Conservation (phyloP, 352 stramenopile genomes). For the Globisporangium megalacanthum region DNA sequence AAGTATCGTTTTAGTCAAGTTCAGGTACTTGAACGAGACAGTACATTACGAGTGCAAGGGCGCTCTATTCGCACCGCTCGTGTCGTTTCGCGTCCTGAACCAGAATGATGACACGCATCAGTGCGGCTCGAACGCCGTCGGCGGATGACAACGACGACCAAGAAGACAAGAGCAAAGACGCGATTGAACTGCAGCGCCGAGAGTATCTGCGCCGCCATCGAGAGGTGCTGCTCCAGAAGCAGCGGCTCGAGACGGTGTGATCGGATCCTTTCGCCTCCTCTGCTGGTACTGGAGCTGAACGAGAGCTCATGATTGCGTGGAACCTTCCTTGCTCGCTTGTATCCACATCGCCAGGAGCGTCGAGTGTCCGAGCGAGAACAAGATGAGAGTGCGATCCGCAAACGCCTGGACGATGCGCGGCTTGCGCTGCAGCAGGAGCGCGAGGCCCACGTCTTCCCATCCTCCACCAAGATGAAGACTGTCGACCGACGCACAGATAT, state of each 20-base stretch:
- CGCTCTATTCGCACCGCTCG: background rate
- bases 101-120: background rate
- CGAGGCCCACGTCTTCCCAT: background rate
- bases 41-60: no score
- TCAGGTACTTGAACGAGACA: no score
- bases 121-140: no score
- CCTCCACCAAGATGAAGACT: background rate
- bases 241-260: constrained; percentile 50
- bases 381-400: constrained; percentile 23
- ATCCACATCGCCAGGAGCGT: constrained; percentile 18
- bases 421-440: constrained; percentile 12
- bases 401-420: constrained; percentile 21
- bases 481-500: background rate
- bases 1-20: no score
- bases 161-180: constrained; percentile 17
- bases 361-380: constrained; percentile 23
- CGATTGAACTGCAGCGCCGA: constrained; percentile 31
- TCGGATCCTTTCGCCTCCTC: background rate
- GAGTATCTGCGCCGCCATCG: constrained; percentile 39
- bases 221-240: constrained; percentile 42
- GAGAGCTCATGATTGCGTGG: background rate
- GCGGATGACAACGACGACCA: background rate
- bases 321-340: background rate
- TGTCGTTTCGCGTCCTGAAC: constrained; percentile 2
- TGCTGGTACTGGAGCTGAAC: background rate